Evolutionary conservation across 371 early-diverging fungal genomes (phyloP).

Genomic region (Rhizomucor pusillus): DNA sequence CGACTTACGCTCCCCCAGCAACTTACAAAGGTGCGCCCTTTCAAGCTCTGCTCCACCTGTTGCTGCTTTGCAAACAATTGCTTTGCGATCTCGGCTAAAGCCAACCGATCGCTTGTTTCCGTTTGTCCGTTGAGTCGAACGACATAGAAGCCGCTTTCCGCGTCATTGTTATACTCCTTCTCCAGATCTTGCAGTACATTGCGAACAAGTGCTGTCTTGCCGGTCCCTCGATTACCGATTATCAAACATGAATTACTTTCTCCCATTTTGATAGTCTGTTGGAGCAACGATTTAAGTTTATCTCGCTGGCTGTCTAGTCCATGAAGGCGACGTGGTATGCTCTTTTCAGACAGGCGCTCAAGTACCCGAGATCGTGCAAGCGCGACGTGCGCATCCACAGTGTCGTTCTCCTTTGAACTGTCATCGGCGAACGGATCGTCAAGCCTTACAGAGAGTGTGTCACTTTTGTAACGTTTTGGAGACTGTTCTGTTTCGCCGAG

Average conservation of each 20-base stretch:
- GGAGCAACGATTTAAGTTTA: constrained; percentile 51
- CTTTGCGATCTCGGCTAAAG: constrained; percentile 79
- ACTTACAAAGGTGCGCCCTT: constrained; percentile 27
- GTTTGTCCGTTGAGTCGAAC: constrained; percentile 80
- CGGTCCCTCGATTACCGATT: constrained; percentile 74
- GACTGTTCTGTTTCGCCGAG: too few species aligned
- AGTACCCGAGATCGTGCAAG: constrained; percentile 17
- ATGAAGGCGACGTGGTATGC: constrained; percentile 38
- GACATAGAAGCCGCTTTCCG: constrained; percentile 52
- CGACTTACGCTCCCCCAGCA: too few species aligned
- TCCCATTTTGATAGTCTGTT: constrained; percentile 57
- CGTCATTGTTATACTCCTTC: constrained; percentile 15
- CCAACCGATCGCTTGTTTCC: constrained; percentile 79
- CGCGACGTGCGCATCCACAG: constrained; percentile 7
- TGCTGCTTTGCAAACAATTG: constrained; percentile 58
- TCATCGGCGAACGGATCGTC: constrained; percentile 11
- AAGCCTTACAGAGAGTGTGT: too few species aligned
- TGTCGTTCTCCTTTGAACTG: background rate
- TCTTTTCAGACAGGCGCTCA: constrained; percentile 45
- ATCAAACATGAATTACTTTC: constrained; percentile 81
- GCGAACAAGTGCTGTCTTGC: constrained; percentile 56
- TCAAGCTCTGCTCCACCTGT: constrained; percentile 7
- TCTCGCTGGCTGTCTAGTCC: constrained; percentile 64
- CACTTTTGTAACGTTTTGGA: too few species aligned
- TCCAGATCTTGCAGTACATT: constrained; percentile 38